Evolutionary conservation across 2,329 filamentous ascomycete genomes (phyloP), one percentile per base, ranked within the genome.

Genomic region (Tolypocladium cylindrosporum): DNA sequence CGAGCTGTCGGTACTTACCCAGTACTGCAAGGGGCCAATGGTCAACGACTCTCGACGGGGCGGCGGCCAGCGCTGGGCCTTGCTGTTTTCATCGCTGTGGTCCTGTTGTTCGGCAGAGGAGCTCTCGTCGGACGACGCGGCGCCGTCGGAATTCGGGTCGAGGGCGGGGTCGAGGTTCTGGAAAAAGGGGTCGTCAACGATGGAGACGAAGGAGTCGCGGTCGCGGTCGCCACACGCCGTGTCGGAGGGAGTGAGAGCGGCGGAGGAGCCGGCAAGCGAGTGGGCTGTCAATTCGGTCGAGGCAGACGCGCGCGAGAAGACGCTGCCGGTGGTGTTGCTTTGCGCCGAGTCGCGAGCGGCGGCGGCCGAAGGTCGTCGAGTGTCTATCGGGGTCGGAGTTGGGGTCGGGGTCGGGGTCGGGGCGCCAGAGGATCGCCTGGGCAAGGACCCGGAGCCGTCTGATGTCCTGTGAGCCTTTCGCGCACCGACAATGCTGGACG

Each of bases 121-220:
- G 58, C 65, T 64, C 39, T 61, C 62, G 58, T 65, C 63, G 43
- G 63, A 65, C 53, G 56, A 57, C 48, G 60, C 58, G 58, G 65
- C 57, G 54, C 63, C 66, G 55, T 64, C 64, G 34, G 59, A 60
- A 60, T 66, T 61, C 27, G 65, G 61, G 61, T 68, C 64, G 57
- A 64, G 60, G 57, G 67, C 62, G 39, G 63, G 63, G 67, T 77
- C 70, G 62, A 77, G 77, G 61, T 74, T 75, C 64, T 76, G 75
- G 70, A 81, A 79, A 67, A 82, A 81, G 37, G 78, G 78, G 62
- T 82, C 79, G 74, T 83, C 78, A 66, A 80, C 71, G 60, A 83
- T 79, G 59, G 79, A 82, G 55, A 74, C 68, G 61, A 82, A 71
- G 21, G 80, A 84, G 63, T 79, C 77, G 60, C 78, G 74, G 64